Evolutionary conservation across 2,329 filamentous ascomycete species (phyloP), one percentile per base, ranked within the genome.

Genomic region (Aspergillus sergii): DNA sequence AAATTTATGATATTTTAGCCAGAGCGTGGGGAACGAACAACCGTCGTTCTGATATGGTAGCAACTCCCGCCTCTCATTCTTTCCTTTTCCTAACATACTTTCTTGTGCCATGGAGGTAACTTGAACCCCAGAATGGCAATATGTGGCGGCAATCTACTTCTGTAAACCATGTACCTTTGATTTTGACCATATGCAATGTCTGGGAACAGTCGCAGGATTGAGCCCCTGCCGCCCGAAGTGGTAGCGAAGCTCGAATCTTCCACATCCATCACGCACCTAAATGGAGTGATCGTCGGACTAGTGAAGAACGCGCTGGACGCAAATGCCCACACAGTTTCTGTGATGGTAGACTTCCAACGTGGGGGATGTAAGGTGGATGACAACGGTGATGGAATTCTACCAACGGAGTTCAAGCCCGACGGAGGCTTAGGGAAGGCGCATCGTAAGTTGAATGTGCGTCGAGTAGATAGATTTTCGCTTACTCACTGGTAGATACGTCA

Each of bases 301-400:
- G 70, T 96, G 30, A 88, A 90, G 75, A 99, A 99, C 75, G 88
- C 93, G 0, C 83, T 99, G 14, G 95, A 99, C 80, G 92, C 93
- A 4, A 80, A 81, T 53, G 89, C 94, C 19, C 84, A 82, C 39
- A 90, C 84, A 60, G 79, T 97, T 65, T 86, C 86, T 59, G 82
- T 96, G 60, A 85, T 84, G 1, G 81, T 97, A 26, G 91, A 97
- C 78, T 93, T 92, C 73, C 76, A 79, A 59, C 88, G 89, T 28
- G 94, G 93, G 6, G 88, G 86, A 68, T 97, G 94, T 76, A 83
- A 84, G 0, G 85, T 97, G 6, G 91, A 96, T 72, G 95, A 99
- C 74, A 86, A 98, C 78, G 95, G 95, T 1, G 61, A 81, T 19
- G 95, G 95, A 0, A 96, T 99, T 53, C 75, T 82, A 1, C 86